These are phyloP conservation scores for Dendrobium huoshanense DNA, from an alignment of 106 monocot genomes.

Conservation along the genomic window DNA sequence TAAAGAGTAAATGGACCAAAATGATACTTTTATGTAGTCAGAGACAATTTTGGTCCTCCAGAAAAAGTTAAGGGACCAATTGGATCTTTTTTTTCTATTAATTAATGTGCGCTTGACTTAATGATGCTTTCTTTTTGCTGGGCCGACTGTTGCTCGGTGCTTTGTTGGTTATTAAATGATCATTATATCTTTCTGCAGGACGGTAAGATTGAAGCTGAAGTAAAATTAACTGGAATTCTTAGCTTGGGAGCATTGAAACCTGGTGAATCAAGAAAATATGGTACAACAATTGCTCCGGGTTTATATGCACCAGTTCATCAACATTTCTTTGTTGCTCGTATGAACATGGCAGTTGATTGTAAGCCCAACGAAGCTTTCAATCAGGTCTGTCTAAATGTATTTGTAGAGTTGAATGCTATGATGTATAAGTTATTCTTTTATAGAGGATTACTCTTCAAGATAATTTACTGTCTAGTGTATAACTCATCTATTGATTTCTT, in stretches of 20 bases:
- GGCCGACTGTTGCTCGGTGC: neutral
- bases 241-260: conserved; percentile 79
- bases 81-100: neutral
- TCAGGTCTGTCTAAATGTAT: conserved; percentile 63
- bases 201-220: conserved; percentile 94
- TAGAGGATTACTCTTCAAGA: neutral
- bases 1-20: too few species aligned
- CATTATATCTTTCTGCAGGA: conserved; percentile 36
- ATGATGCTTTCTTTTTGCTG: neutral
- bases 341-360: conserved; percentile 95
- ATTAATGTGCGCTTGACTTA: neutral
- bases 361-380: conserved; percentile 71
- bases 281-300: conserved; percentile 89
- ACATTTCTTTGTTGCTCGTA: conserved; percentile 99
- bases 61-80: too few species aligned
- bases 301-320: conserved; percentile 94
- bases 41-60: too few species aligned
- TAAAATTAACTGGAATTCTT: conserved; percentile 85
- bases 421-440: neutral
- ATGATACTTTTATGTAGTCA: too few species aligned
- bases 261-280: conserved; percentile 86
- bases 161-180: too few species aligned
- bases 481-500: neutral
- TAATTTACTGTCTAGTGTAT: neutral
- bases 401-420: neutral